Evolutionary conservation across 1,284 basidiomycete species (phyloP), one percentile per base, ranked within the genome.

Genomic region (Vanrija sp.): DNA sequence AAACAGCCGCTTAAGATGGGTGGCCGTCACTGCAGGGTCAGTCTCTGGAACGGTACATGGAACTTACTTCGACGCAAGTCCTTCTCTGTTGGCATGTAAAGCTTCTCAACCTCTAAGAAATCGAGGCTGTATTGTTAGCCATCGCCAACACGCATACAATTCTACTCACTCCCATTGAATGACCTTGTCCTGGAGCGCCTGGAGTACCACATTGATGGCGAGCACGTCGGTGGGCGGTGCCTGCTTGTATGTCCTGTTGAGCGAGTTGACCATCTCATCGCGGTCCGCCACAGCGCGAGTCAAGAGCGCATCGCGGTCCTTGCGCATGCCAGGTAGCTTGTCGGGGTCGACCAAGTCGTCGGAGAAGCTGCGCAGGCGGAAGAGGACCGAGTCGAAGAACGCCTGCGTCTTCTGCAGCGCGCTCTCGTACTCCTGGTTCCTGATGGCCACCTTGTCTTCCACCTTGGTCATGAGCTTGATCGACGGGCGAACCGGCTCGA

Each of bases 401-500:
- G 76, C 75, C 8, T 75, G 78, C 64, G 88, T 94, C 58, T 88
- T 85, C 44, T 81, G 79, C 60, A 89, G 82, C 20, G 97, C 79
- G 18, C 82, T 82, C 55, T 86, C 82, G 66, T 90, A 96, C 69
- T 98, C 94, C 14, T 82, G 75, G 68, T 98, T 97, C 78, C 94
- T 96, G 63, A 98, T 80, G 54, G 86, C 82, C 44, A 95, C 82
- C 68, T 92, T 87, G 4, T 85, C 85, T 72, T 96, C 91, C 14
- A 90, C 87, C 22, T 85, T 83, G 43, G 93, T 84, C 50, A 87
- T 84, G 52, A 97, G 85, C 35, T 84, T 84, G 71, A 89, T 85
- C 2, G 90, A 86, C n/a, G 96, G 96, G 60, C 93, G 87, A 12
- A 90, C 81, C 25, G 97, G 81, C 70, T 98, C 94, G 64, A 89